phyloP scores from a whole-genome alignment of 2,329 filamentous ascomycete species.

The Monilinia vaccinii-corymbosi region DNA sequence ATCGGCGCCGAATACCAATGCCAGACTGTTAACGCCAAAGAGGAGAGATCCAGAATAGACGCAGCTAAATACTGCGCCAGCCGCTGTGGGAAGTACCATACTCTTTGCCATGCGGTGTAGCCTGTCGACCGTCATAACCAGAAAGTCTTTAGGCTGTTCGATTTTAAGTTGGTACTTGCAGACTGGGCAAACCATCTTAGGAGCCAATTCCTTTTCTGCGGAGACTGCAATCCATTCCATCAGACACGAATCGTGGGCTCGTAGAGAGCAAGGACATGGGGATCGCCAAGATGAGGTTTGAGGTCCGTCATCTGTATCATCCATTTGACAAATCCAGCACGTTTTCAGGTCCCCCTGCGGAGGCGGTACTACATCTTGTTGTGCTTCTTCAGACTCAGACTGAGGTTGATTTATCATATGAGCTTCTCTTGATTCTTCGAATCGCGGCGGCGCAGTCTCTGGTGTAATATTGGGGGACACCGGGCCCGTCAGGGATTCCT shows the following conservation, averaged over 20 bases:
- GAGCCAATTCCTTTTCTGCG: slow-evolving; percentile 57
- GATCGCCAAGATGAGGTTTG: slow-evolving; percentile 60
- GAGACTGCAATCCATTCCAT: slow-evolving; percentile 76
- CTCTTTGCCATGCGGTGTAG: slow-evolving; percentile 17
- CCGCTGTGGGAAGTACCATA: slow-evolving; percentile 24
- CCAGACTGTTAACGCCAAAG: slow-evolving; percentile 54
- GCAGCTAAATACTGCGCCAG: slow-evolving; percentile 31
- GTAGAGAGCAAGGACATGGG: slow-evolving; percentile 83
- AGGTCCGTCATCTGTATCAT: slow-evolving; percentile 40
- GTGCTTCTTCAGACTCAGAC: not conserved
- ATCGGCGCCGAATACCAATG: slow-evolving; percentile 55
- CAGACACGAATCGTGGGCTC: slow-evolving; percentile 83
- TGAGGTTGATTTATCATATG: slow-evolving; percentile 5
- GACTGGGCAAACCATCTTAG: slow-evolving; percentile 72
- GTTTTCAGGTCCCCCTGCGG: slow-evolving; percentile 28
- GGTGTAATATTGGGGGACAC: not conserved
- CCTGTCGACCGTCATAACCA: slow-evolving; percentile 41
- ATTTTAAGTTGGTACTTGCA: slow-evolving; percentile 78
- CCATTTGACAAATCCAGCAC: slow-evolving; percentile 57
- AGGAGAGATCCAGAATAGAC: slow-evolving; percentile 43
- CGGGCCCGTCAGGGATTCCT: not conserved
- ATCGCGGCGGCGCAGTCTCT: not conserved
- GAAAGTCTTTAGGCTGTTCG: slow-evolving; percentile 61
- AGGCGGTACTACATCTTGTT: not conserved
- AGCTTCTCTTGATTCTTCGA: not conserved